These are phyloP conservation scores for Fusarium vanettenii DNA, from an alignment of 2,329 filamentous ascomycete genomes.

Conservation along the genomic window DNA sequence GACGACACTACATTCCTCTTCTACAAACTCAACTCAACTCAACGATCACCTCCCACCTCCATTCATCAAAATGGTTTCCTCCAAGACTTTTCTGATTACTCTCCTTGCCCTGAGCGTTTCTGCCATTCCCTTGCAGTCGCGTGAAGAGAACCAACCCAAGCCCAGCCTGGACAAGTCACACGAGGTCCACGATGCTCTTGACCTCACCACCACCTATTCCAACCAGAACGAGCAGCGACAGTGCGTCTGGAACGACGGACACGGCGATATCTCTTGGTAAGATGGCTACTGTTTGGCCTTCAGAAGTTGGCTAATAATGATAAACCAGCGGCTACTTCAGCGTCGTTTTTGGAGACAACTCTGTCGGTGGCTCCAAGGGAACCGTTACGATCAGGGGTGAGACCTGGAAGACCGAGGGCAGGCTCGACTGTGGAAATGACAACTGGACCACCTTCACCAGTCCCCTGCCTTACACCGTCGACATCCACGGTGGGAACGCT, in stretches of 20 bases:
- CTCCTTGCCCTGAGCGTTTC: background rate
- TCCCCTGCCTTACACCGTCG: background rate
- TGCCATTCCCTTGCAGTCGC: background rate
- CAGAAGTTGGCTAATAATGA: background rate
- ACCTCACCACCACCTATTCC: background rate
- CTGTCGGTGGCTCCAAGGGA: background rate
- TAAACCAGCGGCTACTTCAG: background rate
- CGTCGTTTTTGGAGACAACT: conserved; percentile 1
- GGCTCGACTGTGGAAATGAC: background rate
- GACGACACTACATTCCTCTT: background rate
- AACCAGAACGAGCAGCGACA: background rate
- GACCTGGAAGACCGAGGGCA: background rate
- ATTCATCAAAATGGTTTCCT: background rate
- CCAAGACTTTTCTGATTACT: background rate
- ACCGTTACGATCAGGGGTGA: background rate
- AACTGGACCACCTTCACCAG: conserved; percentile 1
- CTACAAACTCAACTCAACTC: background rate
- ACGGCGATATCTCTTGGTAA: background rate
- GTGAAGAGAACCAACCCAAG: background rate
- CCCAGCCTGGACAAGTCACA: background rate
- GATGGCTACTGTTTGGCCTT: background rate
- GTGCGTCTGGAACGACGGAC: conserved; percentile 1
- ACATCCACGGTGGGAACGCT: background rate
- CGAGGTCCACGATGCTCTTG: background rate
- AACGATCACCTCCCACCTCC: background rate